phyloP scores from a whole-genome alignment of 345 rosid genomes.

The Hibiscus tridactylites region DNA sequence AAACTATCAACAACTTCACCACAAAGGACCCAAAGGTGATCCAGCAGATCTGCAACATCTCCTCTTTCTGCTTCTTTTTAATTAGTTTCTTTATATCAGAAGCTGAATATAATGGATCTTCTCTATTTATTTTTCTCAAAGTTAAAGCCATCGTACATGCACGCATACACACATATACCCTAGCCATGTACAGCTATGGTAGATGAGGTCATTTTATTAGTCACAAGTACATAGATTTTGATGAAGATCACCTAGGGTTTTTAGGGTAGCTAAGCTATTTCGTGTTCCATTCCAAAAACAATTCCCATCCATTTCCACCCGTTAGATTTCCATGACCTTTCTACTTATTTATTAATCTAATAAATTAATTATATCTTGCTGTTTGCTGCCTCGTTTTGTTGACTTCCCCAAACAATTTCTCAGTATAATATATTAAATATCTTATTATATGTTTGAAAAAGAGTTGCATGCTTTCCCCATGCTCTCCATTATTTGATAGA shows the following conservation, averaged over 20 bases:
- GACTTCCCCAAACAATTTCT: not conserved
- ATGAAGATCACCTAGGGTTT: conserved; percentile 16
- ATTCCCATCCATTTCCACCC: not conserved
- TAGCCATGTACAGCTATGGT: not conserved
- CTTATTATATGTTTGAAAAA: not conserved
- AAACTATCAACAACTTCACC: conserved; percentile 12
- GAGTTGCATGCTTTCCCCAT: conserved; percentile 3
- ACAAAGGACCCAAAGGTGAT: conserved; percentile 1
- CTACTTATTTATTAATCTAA: not conserved
- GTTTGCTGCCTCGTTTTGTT: not conserved
- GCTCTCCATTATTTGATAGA: not conserved
- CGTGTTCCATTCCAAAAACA: not conserved
- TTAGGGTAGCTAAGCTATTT: not conserved
- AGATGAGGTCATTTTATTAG: not conserved
- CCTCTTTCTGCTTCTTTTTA: not conserved
- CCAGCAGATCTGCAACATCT: not conserved
- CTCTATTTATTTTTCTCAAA: too few relatives aligned
- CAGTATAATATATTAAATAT: too few relatives aligned
- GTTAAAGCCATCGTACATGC: not conserved
- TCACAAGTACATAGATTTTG: not conserved
- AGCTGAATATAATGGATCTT: too few relatives aligned
- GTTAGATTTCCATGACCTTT: conserved; percentile 2
- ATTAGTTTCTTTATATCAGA: not conserved
- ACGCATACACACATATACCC: conserved; percentile 5
- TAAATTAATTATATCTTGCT: not conserved